Percentiles rank a stretch among this genome's conserved stretches.
These are phyloP conservation scores for Alternaria brassicicola DNA, from an alignment of 2,329 filamentous ascomycete genomes.

Conservation along the genomic window DNA sequence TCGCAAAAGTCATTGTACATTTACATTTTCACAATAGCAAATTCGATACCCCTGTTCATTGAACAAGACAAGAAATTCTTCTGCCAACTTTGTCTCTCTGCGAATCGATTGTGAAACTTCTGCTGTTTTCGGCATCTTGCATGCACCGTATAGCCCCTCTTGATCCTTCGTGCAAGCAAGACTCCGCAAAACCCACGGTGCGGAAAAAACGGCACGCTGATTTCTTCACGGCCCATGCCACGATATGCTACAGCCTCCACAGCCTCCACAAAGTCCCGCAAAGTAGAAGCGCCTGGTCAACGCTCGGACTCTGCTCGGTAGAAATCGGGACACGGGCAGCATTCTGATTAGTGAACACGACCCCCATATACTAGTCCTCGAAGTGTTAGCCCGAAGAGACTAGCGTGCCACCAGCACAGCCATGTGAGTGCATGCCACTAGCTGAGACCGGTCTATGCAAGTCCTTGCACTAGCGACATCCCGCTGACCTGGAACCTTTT, in stretches of 20 bases:
- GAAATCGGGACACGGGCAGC: not conserved
- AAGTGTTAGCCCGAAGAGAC: no score
- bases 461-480: not conserved
- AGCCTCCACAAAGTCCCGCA: not conserved
- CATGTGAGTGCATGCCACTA: not conserved
- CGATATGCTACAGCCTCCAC: not conserved
- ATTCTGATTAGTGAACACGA: not conserved
- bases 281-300: not conserved
- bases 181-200: not conserved
- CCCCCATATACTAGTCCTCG: not conserved
- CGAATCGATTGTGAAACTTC: not conserved
- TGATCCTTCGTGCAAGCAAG: not conserved
- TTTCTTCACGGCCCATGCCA: not conserved
- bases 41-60: conserved; percentile 9
- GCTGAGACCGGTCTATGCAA: not conserved
- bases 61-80: not conserved
- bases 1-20: not conserved
- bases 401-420: no score
- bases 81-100: not conserved
- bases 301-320: not conserved
- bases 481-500: not conserved
- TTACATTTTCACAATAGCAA: not conserved
- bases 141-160: not conserved
- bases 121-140: not conserved
- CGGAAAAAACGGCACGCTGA: not conserved